phyloP scores from a whole-genome alignment of 805 yeast species.

The Kluyveromyces dobzhanskii region DNA sequence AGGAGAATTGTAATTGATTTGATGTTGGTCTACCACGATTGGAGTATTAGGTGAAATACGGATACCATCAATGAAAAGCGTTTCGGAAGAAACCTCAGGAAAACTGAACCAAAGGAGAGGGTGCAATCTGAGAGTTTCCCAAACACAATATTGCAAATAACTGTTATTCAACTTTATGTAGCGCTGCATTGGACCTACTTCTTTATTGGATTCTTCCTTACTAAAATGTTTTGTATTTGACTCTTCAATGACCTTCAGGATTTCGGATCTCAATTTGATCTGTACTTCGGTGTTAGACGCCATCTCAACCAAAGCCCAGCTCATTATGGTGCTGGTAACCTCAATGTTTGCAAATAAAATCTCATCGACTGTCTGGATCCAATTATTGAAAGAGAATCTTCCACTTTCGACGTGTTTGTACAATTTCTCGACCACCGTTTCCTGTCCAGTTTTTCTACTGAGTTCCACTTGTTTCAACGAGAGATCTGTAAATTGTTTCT shows the following conservation, averaged over 20 bases:
- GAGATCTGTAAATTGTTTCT: not conserved
- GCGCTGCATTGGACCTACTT: not conserved
- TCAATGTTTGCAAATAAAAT: slow-evolving; percentile 1
- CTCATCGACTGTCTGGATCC: slow-evolving; percentile 1
- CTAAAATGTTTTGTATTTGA: not conserved
- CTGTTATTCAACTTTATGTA: not conserved
- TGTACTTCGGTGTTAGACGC: not conserved
- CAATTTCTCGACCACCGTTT: not conserved
- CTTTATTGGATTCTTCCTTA: not conserved
- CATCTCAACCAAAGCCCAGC: slow-evolving; percentile 1
- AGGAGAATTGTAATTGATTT: slow-evolving; percentile 1
- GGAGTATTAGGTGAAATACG: not conserved
- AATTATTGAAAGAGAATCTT: not conserved
- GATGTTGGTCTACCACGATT: not conserved
- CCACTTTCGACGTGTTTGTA: slow-evolving; percentile 1
- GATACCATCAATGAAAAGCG: not conserved
- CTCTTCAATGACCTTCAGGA: not conserved
- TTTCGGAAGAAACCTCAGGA: not conserved
- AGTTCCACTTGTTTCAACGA: not conserved
- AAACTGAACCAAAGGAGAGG: slow-evolving; percentile 2
- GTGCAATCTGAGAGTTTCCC: not conserved
- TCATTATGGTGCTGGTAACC: not conserved
- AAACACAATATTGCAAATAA: not conserved
- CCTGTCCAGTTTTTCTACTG: not conserved
- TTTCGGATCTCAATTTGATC: not conserved